Evolutionary conservation across 2,329 filamentous ascomycete genomes (phyloP), one percentile per base, ranked within the genome.

Genomic region (Clonostachys chloroleuca): DNA sequence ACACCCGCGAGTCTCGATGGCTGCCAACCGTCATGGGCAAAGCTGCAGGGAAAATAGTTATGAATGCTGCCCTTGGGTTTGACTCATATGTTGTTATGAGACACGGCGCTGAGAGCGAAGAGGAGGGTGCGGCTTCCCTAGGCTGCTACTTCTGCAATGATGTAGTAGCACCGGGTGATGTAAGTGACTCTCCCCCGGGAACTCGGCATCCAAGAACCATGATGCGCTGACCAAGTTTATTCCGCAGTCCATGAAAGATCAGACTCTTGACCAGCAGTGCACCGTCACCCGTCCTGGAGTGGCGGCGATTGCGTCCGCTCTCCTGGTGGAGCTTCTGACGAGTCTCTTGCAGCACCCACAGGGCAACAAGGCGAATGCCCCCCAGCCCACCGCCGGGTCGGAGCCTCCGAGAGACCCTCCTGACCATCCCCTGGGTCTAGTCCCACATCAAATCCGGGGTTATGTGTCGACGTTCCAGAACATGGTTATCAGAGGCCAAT

Each of bases 121-220:
- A 75, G 44, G 73, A 79, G 12, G 75, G 70, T n/a, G 74, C 81
- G 46, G 73, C 82, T 45, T 83, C 89, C 24, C 75, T 97, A 24
- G 94, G 94, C 10, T 99, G 94, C 68, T 99, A 99, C 65, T 99
- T 97, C 67, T 99, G 94, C 70, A 97, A 95, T 59, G 94, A 99
- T 63, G 92, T 99, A 24, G 92, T 97, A 44, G 89, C 92, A 7
- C 94, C 94, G 18, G 86, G 86, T 52, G 90, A 97, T 70, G 92
- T 95, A 72, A 82, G 86, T 78, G 35, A 52, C 48, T 56, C 37
- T 12, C 17, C 9, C 2, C 14, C 16, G 42, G 17, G 20, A 10
- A 30, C 24, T 30, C 24, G 24, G 24, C 24, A 30, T 30, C 24
- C 24, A 10, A 30, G 24, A 30, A 30, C 8, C 24, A 30, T 30